These are phyloP conservation scores for Fagopyrum homotropicum DNA, from an alignment of 148 eudicot species.

Conservation along the genomic window DNA sequence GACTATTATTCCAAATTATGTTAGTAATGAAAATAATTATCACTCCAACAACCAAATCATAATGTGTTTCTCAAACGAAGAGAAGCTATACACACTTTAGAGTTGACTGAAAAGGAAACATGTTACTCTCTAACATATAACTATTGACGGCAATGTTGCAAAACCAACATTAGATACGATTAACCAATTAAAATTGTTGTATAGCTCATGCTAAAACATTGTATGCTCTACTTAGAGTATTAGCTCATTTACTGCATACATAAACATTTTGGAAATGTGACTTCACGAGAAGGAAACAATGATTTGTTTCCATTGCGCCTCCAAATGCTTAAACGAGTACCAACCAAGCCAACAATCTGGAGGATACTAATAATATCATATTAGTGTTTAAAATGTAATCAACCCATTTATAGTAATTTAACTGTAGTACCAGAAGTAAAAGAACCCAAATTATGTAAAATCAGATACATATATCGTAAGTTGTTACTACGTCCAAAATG, in stretches of 20 bases:
- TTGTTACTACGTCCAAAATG: background rate
- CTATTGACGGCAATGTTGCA: background rate
- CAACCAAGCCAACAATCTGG: constrained; percentile 80
- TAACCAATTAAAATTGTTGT: background rate
- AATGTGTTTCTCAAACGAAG: background rate
- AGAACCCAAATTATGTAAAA: constrained; percentile 3
- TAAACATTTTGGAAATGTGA: constrained; percentile 52
- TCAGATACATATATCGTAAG: background rate
- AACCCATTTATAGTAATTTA: background rate
- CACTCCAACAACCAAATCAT: background rate
- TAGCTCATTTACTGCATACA: constrained; percentile 54
- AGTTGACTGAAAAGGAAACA: background rate
- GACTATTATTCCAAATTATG: background rate
- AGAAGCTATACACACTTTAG: background rate
- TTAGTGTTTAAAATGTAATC: background rate
- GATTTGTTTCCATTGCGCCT: constrained; percentile 47
- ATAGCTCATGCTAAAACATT: background rate
- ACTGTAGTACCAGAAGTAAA: background rate
- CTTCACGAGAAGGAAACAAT: constrained; percentile 61
- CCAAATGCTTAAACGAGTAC: constrained; percentile 80
- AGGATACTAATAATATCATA: constrained; percentile 12
- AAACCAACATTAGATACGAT: background rate
- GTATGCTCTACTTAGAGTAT: background rate
- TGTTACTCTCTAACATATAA: background rate
- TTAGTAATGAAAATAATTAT: background rate